Percentiles rank a stretch among this genome's conserved stretches.
Conservation (phyloP, 2,329 filamentous ascomycete species). For the Aspergillus flavus region DNA sequence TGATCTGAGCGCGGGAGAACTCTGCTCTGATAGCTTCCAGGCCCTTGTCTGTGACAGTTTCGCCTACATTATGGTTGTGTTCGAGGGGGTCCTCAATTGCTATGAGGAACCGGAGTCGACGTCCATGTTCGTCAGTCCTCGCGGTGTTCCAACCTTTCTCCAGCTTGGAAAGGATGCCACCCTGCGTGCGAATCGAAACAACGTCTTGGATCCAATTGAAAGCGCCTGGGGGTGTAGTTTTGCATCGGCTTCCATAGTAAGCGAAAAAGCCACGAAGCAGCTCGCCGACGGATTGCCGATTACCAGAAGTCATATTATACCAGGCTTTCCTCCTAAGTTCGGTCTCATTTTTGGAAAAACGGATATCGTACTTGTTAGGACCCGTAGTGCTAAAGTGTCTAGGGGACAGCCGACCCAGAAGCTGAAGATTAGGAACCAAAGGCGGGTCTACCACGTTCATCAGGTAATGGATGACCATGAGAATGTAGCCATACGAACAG, state of each 20-base stretch:
- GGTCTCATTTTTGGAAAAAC: slow-evolving; percentile 71
- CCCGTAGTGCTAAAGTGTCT: neutral
- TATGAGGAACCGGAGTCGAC: neutral
- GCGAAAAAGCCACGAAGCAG: slow-evolving; percentile 1
- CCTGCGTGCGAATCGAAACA: neutral
- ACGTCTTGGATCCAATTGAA: neutral
- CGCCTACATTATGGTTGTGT: slow-evolving; percentile 1
- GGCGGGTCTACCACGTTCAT: neutral
- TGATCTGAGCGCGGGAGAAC: neutral
- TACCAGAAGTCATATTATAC: neutral
- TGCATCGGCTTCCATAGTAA: neutral
- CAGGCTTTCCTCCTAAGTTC: slow-evolving; percentile 65
- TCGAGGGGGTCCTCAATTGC: slow-evolving; percentile 1
- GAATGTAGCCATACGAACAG: neutral
- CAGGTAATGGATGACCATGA: slow-evolving; percentile 2
- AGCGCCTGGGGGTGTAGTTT: neutral
- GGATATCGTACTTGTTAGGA: neutral
- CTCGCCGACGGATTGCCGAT: neutral
- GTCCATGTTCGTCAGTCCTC: neutral
- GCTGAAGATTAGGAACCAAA: slow-evolving; percentile 2
- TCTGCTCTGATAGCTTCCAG: neutral
- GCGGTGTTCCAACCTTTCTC: neutral
- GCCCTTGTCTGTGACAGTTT: neutral
- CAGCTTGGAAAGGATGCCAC: neutral
- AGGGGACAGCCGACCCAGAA: neutral